Evolutionary conservation across 768 basidiomycete genomes (phyloP), one percentile per base, ranked within the genome.

Genomic region (Suillus brevipes): DNA sequence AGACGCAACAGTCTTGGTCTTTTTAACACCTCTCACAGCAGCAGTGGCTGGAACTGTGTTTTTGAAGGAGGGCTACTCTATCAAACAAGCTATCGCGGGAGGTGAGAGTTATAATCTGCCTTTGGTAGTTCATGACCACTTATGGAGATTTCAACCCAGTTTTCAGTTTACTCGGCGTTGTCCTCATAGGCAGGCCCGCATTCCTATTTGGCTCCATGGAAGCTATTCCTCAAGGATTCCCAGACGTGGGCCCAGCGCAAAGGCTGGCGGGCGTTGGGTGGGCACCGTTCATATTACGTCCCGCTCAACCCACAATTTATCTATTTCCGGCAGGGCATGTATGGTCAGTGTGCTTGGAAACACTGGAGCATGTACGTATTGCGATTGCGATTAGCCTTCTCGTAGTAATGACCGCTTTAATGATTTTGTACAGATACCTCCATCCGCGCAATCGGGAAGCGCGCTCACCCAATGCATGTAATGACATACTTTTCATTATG

Each of bases 141-240:
- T 25, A 40, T 14, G 18, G 50, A 31, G 52, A 23, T 53, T 45
- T 60, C 3, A n/a, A 34, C 49, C n/a, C 68, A 85, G 85, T 89
- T 14, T 81, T 84, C 59, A 89, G 91, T 74, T 80, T 96, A 34
- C 50, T 84, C 10, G 95, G 94, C 0, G 92, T 94, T 9, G 73
- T 95, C 20, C 80, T 95, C 10, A 93, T 97, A 58, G 91, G 94
- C 10, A 82, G 92, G 42, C 95, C 95, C 0, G 77, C 82, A 1
- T 86, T 87, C 60, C 69, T 97, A 8, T 96, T 97, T 69, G 89
- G 88, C 2, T 63, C 66, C 60, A 59, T 65, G 3, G 62, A 66
- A 61, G 61, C 62, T 36, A 53, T 37, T 49, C 37, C 62, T 23
- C 61, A 20, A 18, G 65, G 36, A 28, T 18, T 61, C 64, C 6